Evolutionary conservation across 1,139 yeast genomes (phyloP).

Genomic region (Geotrichum reessii): DNA sequence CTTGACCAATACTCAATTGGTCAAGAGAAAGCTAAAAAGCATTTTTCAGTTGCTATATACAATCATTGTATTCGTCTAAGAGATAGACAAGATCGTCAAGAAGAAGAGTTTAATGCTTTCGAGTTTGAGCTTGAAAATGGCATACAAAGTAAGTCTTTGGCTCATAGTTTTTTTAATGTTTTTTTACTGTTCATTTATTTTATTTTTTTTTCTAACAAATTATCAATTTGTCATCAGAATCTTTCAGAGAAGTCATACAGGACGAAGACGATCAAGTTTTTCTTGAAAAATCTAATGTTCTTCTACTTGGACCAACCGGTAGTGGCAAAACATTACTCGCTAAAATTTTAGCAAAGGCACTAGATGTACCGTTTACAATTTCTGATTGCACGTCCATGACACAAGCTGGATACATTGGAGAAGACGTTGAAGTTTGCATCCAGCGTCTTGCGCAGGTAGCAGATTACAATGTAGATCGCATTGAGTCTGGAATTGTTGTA

Average conservation of each 20-base stretch:
- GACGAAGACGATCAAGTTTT: slow-evolving; percentile 33
- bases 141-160: neutral
- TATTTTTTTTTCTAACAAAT: neutral
- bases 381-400: slow-evolving; percentile 54
- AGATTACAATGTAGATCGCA: slow-evolving; percentile 43
- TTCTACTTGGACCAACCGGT: slow-evolving; percentile 52
- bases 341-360: slow-evolving; percentile 44
- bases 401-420: slow-evolving; percentile 56
- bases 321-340: slow-evolving; percentile 53
- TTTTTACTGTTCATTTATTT: neutral
- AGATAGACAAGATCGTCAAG: slow-evolving; percentile 9
- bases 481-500: slow-evolving; percentile 50
- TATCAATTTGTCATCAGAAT: neutral
- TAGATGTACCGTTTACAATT: slow-evolving; percentile 50
- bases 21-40: slow-evolving; percentile 48
- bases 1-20: slow-evolving; percentile 49
- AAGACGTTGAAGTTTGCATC: slow-evolving; percentile 50
- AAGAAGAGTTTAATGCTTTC: slow-evolving; percentile 19
- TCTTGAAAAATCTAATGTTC: slow-evolving; percentile 47
- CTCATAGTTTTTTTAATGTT: too few relatives aligned
- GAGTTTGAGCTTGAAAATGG: slow-evolving; percentile 1
- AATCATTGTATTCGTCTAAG: slow-evolving; percentile 45
- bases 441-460: slow-evolving; percentile 45
- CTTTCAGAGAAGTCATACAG: neutral
- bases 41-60: slow-evolving; percentile 52